Base-by-base conservation (phyloP, 2,329 filamentous ascomycete species). In the Periglandula ipomoeae region DNA sequence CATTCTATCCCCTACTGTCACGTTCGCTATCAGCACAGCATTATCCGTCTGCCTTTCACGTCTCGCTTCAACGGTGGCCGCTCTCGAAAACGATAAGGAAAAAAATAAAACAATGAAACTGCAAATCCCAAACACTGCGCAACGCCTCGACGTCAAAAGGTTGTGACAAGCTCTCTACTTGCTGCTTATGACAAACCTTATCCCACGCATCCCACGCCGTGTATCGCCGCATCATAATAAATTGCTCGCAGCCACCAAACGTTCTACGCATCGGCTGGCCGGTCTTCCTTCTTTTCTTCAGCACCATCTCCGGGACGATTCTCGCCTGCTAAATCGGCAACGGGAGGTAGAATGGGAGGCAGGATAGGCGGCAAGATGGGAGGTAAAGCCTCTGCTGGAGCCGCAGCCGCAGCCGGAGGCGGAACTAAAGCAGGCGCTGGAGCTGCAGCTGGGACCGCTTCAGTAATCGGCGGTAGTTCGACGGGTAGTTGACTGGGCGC, bases 201-300 rank as follows among this genome's bases (percentile, higher is more conserved):
- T 11, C 19, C 24, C 47, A 26, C 13, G 9, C 11, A n/a, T 15
- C 23, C 24, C 30, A 22, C 35, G 32, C 24, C 8, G 7, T 19
- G 24, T 10, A 24, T 37, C 3, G n/a, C 43, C 34, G 19, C 26
- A 17, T 34, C 34, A 11, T 38, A 37, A 19, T 24, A 10, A 24
- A 26, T 24, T 23, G 24, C 22, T 7, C 10, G 35, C 24, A 48
- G 49, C 46, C 47, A 37, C 45, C 48, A 47, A 50, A 47, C 47
- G 34, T 52, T 44, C 47, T 56, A 55, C 44, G 43, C 53, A 44
- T 50, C 42, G 46, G 48, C 52, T 32, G 50, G 40, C 45, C 22
- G 49, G 40, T 48, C 49, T 37, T 52, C 50, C 44, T 45, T 46
- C 34, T 40, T 23, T 42, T 44, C 42, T 44, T 52, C 52, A n/a